A percentile compares a stretch with the other conserved stretches of the same genome.
Evolutionary conservation across 371 early-diverging fungal genomes (phyloP).

Genomic region (Mucor piriformis): DNA sequence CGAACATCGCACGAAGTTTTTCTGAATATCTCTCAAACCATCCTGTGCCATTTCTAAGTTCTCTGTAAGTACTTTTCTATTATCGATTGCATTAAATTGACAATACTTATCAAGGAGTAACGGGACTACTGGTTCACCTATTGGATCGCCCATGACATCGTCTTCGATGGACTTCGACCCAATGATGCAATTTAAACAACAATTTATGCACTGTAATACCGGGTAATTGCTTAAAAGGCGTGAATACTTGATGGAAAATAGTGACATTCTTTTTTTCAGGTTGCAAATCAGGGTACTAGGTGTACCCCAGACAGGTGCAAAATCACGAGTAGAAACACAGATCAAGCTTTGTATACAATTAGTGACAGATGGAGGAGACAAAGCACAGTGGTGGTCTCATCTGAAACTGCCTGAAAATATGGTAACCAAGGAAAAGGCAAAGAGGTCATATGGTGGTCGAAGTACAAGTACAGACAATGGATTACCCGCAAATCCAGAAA

Average conservation of each 20-base stretch:
- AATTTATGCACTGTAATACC: slow-evolving; percentile 1
- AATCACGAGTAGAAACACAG: slow-evolving; percentile 93
- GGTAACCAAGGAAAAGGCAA: slow-evolving; percentile 77
- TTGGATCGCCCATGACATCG: slow-evolving; percentile 5
- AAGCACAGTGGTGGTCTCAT: slow-evolving; percentile 82
- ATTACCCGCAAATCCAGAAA: slow-evolving; percentile 32
- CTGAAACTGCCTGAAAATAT: slow-evolving; percentile 83
- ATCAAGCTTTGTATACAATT: slow-evolving; percentile 89
- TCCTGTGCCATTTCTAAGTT: slow-evolving; percentile 37
- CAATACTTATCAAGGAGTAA: background rate
- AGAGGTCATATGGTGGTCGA: slow-evolving; percentile 17
- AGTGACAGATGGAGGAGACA: slow-evolving; percentile 77
- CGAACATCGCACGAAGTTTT: slow-evolving; percentile 52
- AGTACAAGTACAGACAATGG: background rate
- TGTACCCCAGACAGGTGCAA: slow-evolving; percentile 80
- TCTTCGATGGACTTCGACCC: slow-evolving; percentile 16
- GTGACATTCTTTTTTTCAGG: slow-evolving; percentile 7
- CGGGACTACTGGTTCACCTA: slow-evolving; percentile 7
- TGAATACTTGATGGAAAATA: background rate
- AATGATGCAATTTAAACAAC: slow-evolving; percentile 19
- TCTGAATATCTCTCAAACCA: slow-evolving; percentile 49
- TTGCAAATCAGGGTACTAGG: slow-evolving; percentile 71
- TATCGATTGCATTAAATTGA: background rate
- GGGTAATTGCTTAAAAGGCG: slow-evolving; percentile 15
- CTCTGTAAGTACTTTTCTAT: slow-evolving; percentile 27